These are phyloP conservation scores for Aotearoamyces nothofagi DNA, from an alignment of 2,329 filamentous ascomycete species.

Conservation along the genomic window DNA sequence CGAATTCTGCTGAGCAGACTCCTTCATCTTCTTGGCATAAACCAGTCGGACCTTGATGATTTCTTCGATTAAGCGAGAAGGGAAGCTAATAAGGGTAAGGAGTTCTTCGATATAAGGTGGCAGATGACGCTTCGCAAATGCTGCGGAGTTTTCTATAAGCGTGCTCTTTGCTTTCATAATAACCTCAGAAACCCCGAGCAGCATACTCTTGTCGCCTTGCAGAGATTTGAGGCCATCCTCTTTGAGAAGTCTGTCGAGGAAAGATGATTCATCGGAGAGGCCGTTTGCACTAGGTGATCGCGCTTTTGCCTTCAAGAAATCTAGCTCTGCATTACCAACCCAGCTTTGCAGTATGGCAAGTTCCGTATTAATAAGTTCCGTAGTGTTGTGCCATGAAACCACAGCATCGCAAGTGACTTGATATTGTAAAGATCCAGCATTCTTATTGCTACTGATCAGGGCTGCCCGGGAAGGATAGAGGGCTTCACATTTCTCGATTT, in stretches of 20 bases:
- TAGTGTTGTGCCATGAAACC: conserved; percentile 94
- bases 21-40: conserved; percentile 91
- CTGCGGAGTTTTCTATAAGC: conserved; percentile 69
- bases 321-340: conserved; percentile 92
- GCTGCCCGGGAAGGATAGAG: conserved; percentile 71
- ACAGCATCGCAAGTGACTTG: conserved; percentile 75
- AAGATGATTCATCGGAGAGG: conserved; percentile 78
- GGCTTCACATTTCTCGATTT: conserved; percentile 78
- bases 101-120: conserved; percentile 95
- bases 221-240: conserved; percentile 89
- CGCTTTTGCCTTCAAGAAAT: conserved; percentile 66
- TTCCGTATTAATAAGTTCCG: conserved; percentile 89
- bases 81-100: conserved; percentile 92
- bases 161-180: conserved; percentile 91
- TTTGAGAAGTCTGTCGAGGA: conserved; percentile 87
- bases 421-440: conserved; percentile 63
- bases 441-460: conserved; percentile 59
- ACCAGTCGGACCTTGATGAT: conserved; percentile 85
- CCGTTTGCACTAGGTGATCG: conserved; percentile 55
- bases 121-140: conserved; percentile 77
- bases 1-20: conserved; percentile 78
- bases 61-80: conserved; percentile 87
- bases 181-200: conserved; percentile 67
- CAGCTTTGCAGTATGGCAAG: conserved; percentile 82
- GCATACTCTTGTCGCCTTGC: conserved; percentile 76